phyloP scores from a whole-genome alignment of 495 filamentous ascomycete genomes.

The Staphylotrichum longicolle region DNA sequence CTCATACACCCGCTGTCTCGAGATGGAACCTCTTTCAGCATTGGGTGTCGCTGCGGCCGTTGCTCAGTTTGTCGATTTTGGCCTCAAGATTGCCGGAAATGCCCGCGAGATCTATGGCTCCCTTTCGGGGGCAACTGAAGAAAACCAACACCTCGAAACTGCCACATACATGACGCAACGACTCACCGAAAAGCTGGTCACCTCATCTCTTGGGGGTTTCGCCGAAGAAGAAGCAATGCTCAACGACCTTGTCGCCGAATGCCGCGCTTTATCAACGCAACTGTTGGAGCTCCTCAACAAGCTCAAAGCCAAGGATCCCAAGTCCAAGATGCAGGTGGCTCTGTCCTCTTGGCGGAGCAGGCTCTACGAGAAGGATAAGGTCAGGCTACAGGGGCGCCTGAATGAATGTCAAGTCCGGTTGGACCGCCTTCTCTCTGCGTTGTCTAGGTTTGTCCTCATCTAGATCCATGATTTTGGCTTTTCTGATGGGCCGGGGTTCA shows the following conservation, averaged over 20 bases:
- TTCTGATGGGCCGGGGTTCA: no score
- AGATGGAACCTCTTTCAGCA: not conserved
- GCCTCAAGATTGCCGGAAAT: not conserved
- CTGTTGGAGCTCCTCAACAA: not conserved
- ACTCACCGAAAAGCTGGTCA: not conserved
- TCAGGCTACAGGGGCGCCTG: not conserved
- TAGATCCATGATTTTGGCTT: no score
- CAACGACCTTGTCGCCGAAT: not conserved
- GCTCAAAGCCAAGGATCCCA: not conserved
- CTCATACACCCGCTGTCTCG: no score
- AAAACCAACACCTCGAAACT: not conserved
- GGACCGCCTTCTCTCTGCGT: not conserved
- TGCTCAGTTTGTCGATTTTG: not conserved
- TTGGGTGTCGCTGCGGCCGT: not conserved
- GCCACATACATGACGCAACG: not conserved
- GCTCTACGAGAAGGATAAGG: not conserved
- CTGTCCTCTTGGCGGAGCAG: not conserved
- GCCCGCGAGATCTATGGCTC: conserved; percentile 4
- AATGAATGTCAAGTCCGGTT: not conserved
- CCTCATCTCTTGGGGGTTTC: no score
- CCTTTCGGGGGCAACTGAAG: not conserved
- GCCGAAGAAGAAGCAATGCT: not conserved
- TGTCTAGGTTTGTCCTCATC: not conserved
- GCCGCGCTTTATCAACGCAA: not conserved
- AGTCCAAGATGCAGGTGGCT: not conserved